phyloP scores from a whole-genome alignment of 257 asterid species.

The Fraxinus anomala region DNA sequence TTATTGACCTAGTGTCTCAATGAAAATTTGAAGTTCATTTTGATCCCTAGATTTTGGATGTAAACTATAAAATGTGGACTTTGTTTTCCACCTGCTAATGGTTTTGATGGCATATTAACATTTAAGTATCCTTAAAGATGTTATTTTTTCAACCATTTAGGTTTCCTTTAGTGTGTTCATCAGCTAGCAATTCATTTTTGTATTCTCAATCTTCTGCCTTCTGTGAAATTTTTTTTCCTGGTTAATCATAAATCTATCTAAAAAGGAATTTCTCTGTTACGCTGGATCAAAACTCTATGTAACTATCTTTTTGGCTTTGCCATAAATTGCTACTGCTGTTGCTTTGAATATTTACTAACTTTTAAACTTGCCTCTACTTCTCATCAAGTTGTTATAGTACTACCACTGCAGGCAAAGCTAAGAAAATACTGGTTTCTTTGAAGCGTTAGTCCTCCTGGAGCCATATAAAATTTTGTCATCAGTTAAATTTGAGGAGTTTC shows the following conservation, averaged over 20 bases:
- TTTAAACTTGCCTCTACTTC: constrained; percentile 2
- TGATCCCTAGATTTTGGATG: not conserved
- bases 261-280: not conserved
- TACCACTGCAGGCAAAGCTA: not conserved
- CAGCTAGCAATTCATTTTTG: not conserved
- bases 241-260: not conserved
- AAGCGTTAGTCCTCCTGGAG: not conserved
- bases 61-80: not conserved
- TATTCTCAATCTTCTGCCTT: not conserved
- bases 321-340: not conserved
- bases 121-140: not conserved
- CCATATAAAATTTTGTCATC: not conserved
- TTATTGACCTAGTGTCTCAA: not conserved
- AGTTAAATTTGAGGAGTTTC: not conserved
- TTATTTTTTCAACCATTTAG: not conserved
- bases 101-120: not conserved
- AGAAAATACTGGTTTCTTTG: constrained; percentile 12
- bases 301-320: constrained; percentile 10
- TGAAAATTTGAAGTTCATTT: constrained; percentile 18
- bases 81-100: not conserved
- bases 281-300: not conserved
- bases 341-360: constrained; percentile 12
- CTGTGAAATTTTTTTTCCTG: constrained; percentile 4
- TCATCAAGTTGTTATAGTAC: not conserved
- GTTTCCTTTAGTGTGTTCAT: constrained; percentile 1